Base-by-base conservation (phyloP, 805 yeast species). In the Ogataea paradorogensis region DNA sequence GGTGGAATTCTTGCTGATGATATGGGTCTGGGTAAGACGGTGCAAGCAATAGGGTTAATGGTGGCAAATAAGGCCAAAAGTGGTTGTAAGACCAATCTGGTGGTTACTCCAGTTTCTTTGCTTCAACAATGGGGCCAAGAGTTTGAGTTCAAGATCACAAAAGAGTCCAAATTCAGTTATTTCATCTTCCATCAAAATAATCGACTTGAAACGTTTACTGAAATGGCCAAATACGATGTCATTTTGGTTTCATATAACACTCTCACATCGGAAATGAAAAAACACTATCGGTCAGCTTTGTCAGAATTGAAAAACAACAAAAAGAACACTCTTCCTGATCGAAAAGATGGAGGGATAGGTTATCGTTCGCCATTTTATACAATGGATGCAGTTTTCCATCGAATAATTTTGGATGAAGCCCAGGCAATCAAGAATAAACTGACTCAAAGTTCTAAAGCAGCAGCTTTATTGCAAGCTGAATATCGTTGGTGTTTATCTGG, bases 61-160 rank as follows among this genome's bases (percentile, higher is more conserved):
- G 53, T 82, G 40, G 67, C 77, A 2, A 63, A 71, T 51, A 58
- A 51, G 33, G 38, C 61, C 28, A 11, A 23, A 23, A 9, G 9
- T 23, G 25, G 25, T 5, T 9, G n/a, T 23, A 77, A 73, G 46
- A 77, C 87, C 0, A 86, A 81, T 24, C 67, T 91, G 44, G 75
- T 91, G 35, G 78, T 91, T n/a, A 95, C 95, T 0, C 98, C 99
- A 0, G 95, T 91, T 10, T 83, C 96, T 0, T 70, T 93, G 27
- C 65, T 91, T 37, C 69, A 80, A 30, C 96, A 90, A 51, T 91
- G 99, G 99, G 74, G 74, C 22, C 78, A 78, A 30, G 97, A 91
- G 59, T 65, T 88, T 25, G 68, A 69, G 48, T 69, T 79, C 14
- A 84, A 87, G 49, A 65, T 88, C 5, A 76, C 76, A 43, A 66